These are phyloP conservation scores for Avena atlantica DNA, from an alignment of 176 grass and related monocot species.

Conservation along the genomic window DNA sequence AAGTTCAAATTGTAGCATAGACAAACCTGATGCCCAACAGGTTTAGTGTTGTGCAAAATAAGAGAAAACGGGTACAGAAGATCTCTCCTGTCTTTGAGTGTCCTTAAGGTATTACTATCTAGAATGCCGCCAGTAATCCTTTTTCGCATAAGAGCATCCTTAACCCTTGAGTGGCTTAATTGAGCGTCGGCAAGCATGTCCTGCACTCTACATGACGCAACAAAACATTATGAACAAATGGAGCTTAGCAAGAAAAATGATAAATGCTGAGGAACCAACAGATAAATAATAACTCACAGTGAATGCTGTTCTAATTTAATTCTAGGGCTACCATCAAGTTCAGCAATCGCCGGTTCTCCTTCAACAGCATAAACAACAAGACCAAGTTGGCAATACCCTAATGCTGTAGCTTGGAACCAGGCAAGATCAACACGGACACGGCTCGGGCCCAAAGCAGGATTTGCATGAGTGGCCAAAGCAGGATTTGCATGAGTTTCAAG, in stretches of 20 bases:
- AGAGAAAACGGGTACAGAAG: slow-evolving; percentile 93
- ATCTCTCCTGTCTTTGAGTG: slow-evolving; percentile 85
- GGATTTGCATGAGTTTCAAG: slow-evolving; percentile 93
- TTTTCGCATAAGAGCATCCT: slow-evolving; percentile 67
- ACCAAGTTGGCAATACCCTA: slow-evolving; percentile 94
- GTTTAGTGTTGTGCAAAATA: slow-evolving; percentile 93
- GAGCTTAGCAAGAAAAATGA: slow-evolving; percentile 20
- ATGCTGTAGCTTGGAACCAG: slow-evolving; percentile 92
- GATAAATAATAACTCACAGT: slow-evolving; percentile 61
- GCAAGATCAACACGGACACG: slow-evolving; percentile 82
- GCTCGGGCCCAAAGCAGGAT: slow-evolving; percentile 66
- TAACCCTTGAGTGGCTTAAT: slow-evolving; percentile 54
- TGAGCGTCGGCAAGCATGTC: slow-evolving; percentile 57
- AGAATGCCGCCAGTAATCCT: slow-evolving; percentile 85
- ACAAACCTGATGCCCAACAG: slow-evolving; percentile 94
- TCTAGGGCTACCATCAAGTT: slow-evolving; percentile 68
- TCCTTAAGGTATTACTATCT: slow-evolving; percentile 73
- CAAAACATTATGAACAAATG: slow-evolving; percentile 40
- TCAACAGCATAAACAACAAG: slow-evolving; percentile 91
- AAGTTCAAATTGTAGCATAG: slow-evolving; percentile 15
- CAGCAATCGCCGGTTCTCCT: slow-evolving; percentile 48
- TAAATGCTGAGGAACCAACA: slow-evolving; percentile 23
- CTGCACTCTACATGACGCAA: slow-evolving; percentile 57
- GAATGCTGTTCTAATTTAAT: slow-evolving; percentile 59
- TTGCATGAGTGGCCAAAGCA: slow-evolving; percentile 78